A percentile compares a stretch with the other conserved stretches of the same genome.
These are phyloP conservation scores for Kurtzmaniella quercitrusa DNA, from an alignment of 1,139 yeast genomes.

Conservation along the genomic window DNA sequence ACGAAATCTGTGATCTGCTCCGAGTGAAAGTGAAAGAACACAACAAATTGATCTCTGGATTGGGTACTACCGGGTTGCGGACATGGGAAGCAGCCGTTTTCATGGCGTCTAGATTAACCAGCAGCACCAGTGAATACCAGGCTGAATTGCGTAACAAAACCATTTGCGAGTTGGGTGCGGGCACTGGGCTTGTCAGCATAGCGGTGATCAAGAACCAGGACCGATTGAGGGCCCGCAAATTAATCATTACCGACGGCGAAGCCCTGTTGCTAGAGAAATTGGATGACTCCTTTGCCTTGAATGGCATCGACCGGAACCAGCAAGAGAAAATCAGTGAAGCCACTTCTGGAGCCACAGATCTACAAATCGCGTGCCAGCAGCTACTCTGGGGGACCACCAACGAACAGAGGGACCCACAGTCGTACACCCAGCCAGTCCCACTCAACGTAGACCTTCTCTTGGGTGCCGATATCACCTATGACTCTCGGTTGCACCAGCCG, in stretches of 20 bases:
- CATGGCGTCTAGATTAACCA: slow-evolving; percentile 44
- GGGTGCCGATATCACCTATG: slow-evolving; percentile 90
- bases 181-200: slow-evolving; percentile 83
- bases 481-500: slow-evolving; percentile 53
- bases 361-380: slow-evolving; percentile 17
- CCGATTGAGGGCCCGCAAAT: slow-evolving; percentile 14
- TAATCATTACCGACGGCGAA: slow-evolving; percentile 77
- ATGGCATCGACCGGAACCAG: slow-evolving; percentile 20
- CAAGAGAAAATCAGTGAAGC: not conserved
- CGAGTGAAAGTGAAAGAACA: slow-evolving; percentile 50
- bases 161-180: slow-evolving; percentile 78
- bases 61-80: slow-evolving; percentile 81
- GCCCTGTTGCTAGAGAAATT: slow-evolving; percentile 53
- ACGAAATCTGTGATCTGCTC: slow-evolving; percentile 26
- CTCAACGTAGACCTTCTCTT: slow-evolving; percentile 44
- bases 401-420: slow-evolving; percentile 19
- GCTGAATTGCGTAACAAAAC: slow-evolving; percentile 14
- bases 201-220: slow-evolving; percentile 34
- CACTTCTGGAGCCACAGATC: not conserved
- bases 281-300: slow-evolving; percentile 41
- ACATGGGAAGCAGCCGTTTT: slow-evolving; percentile 96
- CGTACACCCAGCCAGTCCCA: slow-evolving; percentile 20
- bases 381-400: slow-evolving; percentile 55
- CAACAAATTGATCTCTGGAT: slow-evolving; percentile 62
- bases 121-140: slow-evolving; percentile 8